Conservation (phyloP, 2,329 filamentous ascomycete species). For the Rosellinia necatrix region DNA sequence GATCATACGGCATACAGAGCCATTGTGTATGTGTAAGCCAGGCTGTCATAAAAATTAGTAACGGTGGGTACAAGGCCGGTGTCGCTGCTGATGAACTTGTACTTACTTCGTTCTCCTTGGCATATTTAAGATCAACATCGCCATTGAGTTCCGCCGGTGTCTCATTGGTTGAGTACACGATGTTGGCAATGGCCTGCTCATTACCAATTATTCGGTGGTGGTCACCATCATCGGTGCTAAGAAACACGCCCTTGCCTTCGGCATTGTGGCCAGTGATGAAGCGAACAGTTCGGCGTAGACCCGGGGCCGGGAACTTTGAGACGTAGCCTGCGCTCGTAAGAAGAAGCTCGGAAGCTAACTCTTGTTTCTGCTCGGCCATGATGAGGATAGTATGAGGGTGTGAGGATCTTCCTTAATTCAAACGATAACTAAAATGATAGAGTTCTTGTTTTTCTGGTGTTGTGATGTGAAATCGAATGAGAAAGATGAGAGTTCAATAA, state of each 20-base stretch:
- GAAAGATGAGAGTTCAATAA: too few relatives aligned
- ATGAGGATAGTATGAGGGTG: too few relatives aligned
- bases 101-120: constrained; percentile 21
- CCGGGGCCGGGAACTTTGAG: constrained; percentile 20
- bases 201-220: constrained; percentile 35
- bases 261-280: constrained; percentile 31
- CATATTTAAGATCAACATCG: constrained; percentile 30
- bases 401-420: too few relatives aligned
- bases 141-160: constrained; percentile 33
- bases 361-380: background rate
- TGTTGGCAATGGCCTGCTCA: constrained; percentile 36
- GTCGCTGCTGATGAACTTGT: too few relatives aligned
- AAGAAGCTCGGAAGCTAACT: background rate
- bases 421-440: too few relatives aligned
- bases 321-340: constrained; percentile 7
- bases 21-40: constrained; percentile 1
- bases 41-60: background rate
- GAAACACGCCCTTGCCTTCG: constrained; percentile 35
- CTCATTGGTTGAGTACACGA: constrained; percentile 37
- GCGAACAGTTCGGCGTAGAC: constrained; percentile 21
- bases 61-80: background rate
- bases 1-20: constrained; percentile 28
- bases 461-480: too few relatives aligned
- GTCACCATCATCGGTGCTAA: constrained; percentile 36
- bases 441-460: too few relatives aligned